Evolutionary conservation across 2,329 filamentous ascomycete genomes (phyloP).

Genomic region (Ophiostoma quercus): DNA sequence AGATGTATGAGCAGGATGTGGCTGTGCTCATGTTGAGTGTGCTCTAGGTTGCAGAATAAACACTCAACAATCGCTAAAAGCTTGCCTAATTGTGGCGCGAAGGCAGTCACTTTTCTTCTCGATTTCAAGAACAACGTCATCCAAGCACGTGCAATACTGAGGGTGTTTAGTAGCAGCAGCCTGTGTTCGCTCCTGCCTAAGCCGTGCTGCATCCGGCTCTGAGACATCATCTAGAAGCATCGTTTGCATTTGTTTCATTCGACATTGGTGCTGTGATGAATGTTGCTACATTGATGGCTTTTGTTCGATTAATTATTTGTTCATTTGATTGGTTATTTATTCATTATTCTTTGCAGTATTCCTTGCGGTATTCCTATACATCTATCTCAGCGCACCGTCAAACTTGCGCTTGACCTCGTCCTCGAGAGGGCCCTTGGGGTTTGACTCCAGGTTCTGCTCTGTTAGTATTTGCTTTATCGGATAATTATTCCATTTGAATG

Average conservation of each 20-base stretch:
- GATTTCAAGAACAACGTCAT: not conserved
- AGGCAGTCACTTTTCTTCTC: not conserved
- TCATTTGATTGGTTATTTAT: not conserved
- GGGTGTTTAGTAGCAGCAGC: not conserved
- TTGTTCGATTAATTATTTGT: not conserved
- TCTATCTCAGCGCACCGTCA: conserved; percentile 23
- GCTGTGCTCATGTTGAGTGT: not conserved
- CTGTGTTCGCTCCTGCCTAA: not conserved
- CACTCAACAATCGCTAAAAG: not conserved
- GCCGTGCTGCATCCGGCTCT: not conserved
- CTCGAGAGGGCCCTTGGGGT: conserved; percentile 61
- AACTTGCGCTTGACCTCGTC: conserved; percentile 58
- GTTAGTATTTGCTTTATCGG: not conserved
- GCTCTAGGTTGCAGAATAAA: not conserved
- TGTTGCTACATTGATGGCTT: not conserved
- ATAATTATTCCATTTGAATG: too few species aligned
- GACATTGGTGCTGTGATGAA: not conserved
- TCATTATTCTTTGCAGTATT: not conserved
- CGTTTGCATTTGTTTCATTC: not conserved
- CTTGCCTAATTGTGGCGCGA: not conserved
- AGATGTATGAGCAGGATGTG: not conserved
- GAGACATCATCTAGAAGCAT: not conserved
- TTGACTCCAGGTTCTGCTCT: conserved; percentile 46
- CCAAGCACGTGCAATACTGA: not conserved
- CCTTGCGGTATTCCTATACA: not conserved